Evolutionary conservation across 768 basidiomycete species (phyloP).

Genomic region (Hygrophorus pudorinus): DNA sequence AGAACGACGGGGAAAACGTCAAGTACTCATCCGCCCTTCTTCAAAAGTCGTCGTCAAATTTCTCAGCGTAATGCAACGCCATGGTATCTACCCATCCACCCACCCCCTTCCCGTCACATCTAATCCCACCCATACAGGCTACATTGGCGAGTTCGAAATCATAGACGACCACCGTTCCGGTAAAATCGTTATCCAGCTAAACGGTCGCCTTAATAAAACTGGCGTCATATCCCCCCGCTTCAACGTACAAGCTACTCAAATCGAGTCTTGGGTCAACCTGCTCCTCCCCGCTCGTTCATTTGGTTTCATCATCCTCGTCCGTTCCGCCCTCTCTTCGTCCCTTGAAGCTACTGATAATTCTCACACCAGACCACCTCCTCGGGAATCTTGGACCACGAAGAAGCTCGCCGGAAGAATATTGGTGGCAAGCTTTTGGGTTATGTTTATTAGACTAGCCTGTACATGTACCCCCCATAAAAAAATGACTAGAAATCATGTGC

Average conservation of each 20-base stretch:
- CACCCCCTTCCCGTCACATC: constrained; percentile 8
- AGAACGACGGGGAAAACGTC: constrained; percentile 98
- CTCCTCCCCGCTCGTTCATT: constrained; percentile 94
- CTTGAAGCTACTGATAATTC: background rate
- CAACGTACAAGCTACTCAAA: constrained; percentile 89
- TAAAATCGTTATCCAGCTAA: constrained; percentile 97
- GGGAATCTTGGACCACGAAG: constrained; percentile 98
- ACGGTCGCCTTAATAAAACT: constrained; percentile 98
- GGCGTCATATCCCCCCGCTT: constrained; percentile 99
- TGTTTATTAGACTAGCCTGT: constrained; percentile 79
- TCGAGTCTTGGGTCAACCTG: constrained; percentile 95
- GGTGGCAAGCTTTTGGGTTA: constrained; percentile 93
- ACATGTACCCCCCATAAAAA: background rate
- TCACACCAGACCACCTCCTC: constrained; percentile 79
- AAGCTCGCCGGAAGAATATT: constrained; percentile 96
- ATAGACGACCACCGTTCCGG: constrained; percentile 98
- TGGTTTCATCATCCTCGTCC: constrained; percentile 88
- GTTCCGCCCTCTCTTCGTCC: constrained; percentile 17
- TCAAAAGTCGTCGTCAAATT: constrained; percentile 99
- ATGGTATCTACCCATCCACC: constrained; percentile 55
- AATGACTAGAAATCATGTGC: background rate
- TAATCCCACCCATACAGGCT: constrained; percentile 42
- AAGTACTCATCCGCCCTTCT: constrained; percentile 94
- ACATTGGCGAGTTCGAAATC: constrained; percentile 98
- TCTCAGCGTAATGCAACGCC: constrained; percentile 97